phyloP scores from a whole-genome alignment of 441 rosid species.

The Melastoma candidum region DNA sequence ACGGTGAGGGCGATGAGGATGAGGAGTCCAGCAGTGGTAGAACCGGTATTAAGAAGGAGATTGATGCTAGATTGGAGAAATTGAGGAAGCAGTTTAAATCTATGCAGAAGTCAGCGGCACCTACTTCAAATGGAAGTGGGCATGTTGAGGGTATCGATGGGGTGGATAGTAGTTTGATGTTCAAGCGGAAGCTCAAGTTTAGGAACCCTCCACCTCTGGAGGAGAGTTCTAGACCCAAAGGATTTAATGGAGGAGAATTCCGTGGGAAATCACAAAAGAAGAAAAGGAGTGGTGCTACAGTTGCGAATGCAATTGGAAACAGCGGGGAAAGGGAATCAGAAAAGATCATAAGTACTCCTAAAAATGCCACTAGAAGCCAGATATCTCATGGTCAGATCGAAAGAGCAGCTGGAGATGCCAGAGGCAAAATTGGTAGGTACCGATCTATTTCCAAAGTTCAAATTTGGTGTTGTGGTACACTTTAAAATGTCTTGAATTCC shows the following conservation, averaged over 20 bases:
- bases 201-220: slow-evolving; percentile 26
- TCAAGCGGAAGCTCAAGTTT: slow-evolving; percentile 51
- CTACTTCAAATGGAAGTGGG: slow-evolving; percentile 19
- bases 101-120: slow-evolving; percentile 30
- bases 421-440: slow-evolving; percentile 29
- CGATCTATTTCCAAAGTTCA: neutral
- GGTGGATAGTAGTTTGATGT: slow-evolving; percentile 24
- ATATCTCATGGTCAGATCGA: slow-evolving; percentile 8
- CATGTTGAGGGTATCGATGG: slow-evolving; percentile 10
- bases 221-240: slow-evolving; percentile 25
- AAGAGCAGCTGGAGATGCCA: slow-evolving; percentile 15
- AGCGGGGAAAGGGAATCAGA: slow-evolving; percentile 14
- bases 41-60: slow-evolving; percentile 49
- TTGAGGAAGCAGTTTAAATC: slow-evolving; percentile 49
- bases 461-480: too few species aligned
- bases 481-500: too few species aligned
- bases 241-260: slow-evolving; percentile 31
- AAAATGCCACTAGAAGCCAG: neutral
- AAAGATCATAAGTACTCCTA: slow-evolving; percentile 7
- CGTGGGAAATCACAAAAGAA: slow-evolving; percentile 12
- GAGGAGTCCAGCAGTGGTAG: slow-evolving; percentile 10
- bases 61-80: slow-evolving; percentile 43
- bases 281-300: slow-evolving; percentile 10
- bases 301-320: slow-evolving; percentile 5
- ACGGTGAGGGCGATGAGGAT: slow-evolving; percentile 51